phyloP scores from a whole-genome alignment of 1,139 yeast genomes.

The Taphrina populina region DNA sequence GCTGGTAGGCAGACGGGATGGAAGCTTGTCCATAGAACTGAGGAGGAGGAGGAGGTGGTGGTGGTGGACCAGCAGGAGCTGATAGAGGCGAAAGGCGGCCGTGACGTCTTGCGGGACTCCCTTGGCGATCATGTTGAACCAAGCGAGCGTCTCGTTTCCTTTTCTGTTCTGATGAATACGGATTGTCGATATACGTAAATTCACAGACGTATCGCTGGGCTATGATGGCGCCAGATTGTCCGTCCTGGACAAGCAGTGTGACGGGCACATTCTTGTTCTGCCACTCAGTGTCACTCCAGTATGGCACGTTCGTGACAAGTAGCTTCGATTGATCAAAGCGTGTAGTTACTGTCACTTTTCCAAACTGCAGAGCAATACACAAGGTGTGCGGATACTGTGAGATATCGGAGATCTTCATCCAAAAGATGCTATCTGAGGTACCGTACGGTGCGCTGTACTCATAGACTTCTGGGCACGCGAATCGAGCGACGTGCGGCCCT shows the following conservation, averaged over 20 bases:
- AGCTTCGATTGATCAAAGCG: no score
- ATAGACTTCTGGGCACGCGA: slow-evolving; percentile 13
- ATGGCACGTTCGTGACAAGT: slow-evolving; percentile 19
- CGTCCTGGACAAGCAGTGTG: slow-evolving; percentile 13
- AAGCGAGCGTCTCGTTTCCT: slow-evolving; percentile 18
- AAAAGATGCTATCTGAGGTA: slow-evolving; percentile 19
- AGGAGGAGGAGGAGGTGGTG: no score
- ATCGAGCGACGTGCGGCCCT: slow-evolving; percentile 12
- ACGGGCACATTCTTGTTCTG: slow-evolving; percentile 27
- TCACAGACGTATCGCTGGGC: slow-evolving; percentile 20
- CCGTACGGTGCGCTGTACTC: slow-evolving; percentile 19
- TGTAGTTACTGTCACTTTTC: no score
- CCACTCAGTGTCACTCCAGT: slow-evolving; percentile 20
- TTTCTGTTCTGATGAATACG: slow-evolving; percentile 7
- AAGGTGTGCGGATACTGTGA: slow-evolving; percentile 14
- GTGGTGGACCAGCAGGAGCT: no score
- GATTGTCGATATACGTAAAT: slow-evolving; percentile 20
- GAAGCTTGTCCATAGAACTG: no score
- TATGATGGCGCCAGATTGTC: slow-evolving; percentile 22
- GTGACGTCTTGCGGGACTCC: slow-evolving; percentile 11
- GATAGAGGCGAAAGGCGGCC: no score
- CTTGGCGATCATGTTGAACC: neutral
- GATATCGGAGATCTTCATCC: slow-evolving; percentile 16
- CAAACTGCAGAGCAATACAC: no score
- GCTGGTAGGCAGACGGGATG: no score